Percentiles rank a stretch among this genome's conserved stretches.
Evolutionary conservation across 768 basidiomycete genomes (phyloP).

Genomic region (Kwoniella europaea): DNA sequence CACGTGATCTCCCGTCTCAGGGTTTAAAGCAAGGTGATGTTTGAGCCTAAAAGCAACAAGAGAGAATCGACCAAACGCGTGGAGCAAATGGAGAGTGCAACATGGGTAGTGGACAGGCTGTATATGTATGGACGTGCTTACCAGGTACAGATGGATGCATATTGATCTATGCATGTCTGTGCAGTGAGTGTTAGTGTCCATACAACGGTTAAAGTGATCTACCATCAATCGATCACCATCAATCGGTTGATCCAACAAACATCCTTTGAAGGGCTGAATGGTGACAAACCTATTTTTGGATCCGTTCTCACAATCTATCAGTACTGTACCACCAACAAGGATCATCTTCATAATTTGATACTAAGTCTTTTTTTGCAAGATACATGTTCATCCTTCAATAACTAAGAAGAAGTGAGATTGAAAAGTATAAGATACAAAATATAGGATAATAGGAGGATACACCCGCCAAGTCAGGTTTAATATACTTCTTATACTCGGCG

Average conservation of each 20-base stretch:
- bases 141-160: not conserved
- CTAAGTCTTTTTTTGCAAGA: not conserved
- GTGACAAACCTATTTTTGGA: not conserved
- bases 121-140: not conserved
- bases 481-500: not conserved
- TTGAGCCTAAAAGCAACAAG: slow-evolving; percentile 8
- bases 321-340: not conserved
- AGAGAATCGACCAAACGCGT: slow-evolving; percentile 13
- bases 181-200: not conserved
- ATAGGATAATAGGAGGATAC: too few species aligned
- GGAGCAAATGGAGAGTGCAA: too few species aligned
- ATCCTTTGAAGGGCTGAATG: not conserved
- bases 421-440: too few species aligned
- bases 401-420: too few species aligned
- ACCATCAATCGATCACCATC: slow-evolving; percentile 4
- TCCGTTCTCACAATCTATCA: not conserved
- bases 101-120: too few species aligned
- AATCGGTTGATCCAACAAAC: not conserved
- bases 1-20: not conserved
- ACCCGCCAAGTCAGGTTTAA: not conserved
- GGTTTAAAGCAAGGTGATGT: not conserved
- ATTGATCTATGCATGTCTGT: not conserved
- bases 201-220: not conserved
- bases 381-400: not conserved
- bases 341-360: not conserved